phyloP scores from a whole-genome alignment of 2,329 filamentous ascomycete species.

The Nannizzia gypsea region DNA sequence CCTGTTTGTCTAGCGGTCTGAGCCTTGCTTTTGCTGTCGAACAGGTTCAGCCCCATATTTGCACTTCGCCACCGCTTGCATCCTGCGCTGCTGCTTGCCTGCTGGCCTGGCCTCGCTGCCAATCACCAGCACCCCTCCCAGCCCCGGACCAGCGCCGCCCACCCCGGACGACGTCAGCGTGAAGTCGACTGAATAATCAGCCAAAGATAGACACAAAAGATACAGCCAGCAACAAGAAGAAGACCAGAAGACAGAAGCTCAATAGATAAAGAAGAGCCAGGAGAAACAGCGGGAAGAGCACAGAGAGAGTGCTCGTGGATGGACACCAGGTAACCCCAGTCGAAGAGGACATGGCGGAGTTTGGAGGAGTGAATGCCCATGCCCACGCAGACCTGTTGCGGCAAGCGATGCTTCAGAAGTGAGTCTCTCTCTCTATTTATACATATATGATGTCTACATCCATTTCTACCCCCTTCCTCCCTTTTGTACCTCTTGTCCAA shows the following conservation, averaged over 20 bases:
- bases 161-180: background rate
- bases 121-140: background rate
- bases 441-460: too few relatives aligned
- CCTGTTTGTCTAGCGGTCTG: background rate
- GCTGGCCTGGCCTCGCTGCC: slow-evolving; percentile 13
- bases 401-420: slow-evolving; percentile 49
- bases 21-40: background rate
- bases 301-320: background rate
- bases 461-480: background rate
- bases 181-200: background rate
- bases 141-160: slow-evolving; percentile 3
- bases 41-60: background rate
- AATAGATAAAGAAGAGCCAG: background rate
- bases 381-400: slow-evolving; percentile 47
- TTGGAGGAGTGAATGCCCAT: slow-evolving; percentile 39
- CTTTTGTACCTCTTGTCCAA: background rate
- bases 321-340: slow-evolving; percentile 1
- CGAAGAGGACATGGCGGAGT: slow-evolving; percentile 27
- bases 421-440: slow-evolving; percentile 30
- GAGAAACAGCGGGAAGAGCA: background rate
- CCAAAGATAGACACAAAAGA: too few relatives aligned
- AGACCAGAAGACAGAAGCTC: background rate
- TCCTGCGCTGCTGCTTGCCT: slow-evolving; percentile 7
- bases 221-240: background rate
- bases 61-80: slow-evolving; percentile 1